These are phyloP conservation scores for Penicillium sumatraense DNA, from an alignment of 2,329 filamentous ascomycete genomes.

Conservation along the genomic window DNA sequence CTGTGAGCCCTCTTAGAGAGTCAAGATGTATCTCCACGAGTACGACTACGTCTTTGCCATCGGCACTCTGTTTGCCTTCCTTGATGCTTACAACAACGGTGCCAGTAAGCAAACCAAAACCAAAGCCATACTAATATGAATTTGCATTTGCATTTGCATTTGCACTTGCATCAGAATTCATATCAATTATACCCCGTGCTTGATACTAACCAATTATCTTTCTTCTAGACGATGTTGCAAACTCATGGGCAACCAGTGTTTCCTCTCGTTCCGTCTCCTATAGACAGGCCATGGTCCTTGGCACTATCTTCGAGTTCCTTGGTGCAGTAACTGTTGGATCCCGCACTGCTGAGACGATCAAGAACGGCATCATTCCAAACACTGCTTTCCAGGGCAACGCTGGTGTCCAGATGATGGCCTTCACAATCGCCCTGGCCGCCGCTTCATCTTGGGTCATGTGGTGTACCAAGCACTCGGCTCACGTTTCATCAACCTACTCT, in stretches of 20 bases:
- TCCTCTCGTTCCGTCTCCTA: slow-evolving; percentile 69
- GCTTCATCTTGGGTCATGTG: slow-evolving; percentile 74
- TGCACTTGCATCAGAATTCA: background rate
- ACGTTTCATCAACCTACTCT: slow-evolving; percentile 75
- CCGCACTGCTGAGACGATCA: slow-evolving; percentile 76
- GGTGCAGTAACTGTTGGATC: slow-evolving; percentile 71
- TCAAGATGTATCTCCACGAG: slow-evolving; percentile 62
- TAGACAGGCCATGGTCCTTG: slow-evolving; percentile 49
- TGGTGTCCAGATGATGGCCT: slow-evolving; percentile 69
- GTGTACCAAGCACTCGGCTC: slow-evolving; percentile 74
- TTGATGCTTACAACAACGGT: slow-evolving; percentile 79
- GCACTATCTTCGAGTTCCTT: slow-evolving; percentile 69
- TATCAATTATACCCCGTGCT: too few relatives aligned
- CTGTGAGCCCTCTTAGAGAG: background rate
- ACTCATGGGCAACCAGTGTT: slow-evolving; percentile 80
- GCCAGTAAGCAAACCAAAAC: slow-evolving; percentile 62
- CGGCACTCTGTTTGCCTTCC: slow-evolving; percentile 75
- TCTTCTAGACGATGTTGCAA: slow-evolving; percentile 72
- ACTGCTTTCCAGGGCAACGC: slow-evolving; percentile 63
- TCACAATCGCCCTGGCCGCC: slow-evolving; percentile 37
- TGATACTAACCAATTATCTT: background rate
- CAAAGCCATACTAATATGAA: background rate
- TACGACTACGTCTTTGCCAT: slow-evolving; percentile 76
- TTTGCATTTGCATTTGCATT: background rate
- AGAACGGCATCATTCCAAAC: slow-evolving; percentile 73